Percentiles rank a stretch among this genome's conserved stretches.
Evolutionary conservation across 345 rosid genomes (phyloP).

Genomic region (Angophora floribunda): DNA sequence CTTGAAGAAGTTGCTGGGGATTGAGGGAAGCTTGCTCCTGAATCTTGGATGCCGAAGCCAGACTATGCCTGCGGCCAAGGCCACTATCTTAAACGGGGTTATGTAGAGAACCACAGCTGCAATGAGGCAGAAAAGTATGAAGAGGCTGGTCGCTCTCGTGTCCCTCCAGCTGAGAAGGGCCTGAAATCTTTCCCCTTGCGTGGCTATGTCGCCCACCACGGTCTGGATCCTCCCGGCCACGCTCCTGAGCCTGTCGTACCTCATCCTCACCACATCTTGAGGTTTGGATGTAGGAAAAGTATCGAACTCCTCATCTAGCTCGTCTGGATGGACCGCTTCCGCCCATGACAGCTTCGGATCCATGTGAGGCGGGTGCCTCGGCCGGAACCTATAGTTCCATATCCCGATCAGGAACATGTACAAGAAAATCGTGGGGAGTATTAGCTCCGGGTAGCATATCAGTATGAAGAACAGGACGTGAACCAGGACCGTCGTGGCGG

Average conservation of each 20-base stretch:
- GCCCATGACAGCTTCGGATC: constrained; percentile 84
- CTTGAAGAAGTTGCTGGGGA: constrained; percentile 81
- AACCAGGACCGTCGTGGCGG: constrained; percentile 52
- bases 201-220: constrained; percentile 78
- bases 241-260: constrained; percentile 77
- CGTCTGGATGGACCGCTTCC: constrained; percentile 70
- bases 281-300: constrained; percentile 65
- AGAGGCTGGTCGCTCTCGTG: constrained; percentile 72
- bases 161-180: constrained; percentile 75
- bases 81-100: constrained; percentile 61
- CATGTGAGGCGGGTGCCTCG: constrained; percentile 72
- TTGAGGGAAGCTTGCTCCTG: constrained; percentile 79
- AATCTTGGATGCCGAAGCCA: constrained; percentile 82
- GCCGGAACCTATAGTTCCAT: constrained; percentile 64
- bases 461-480: constrained; percentile 64
- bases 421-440: constrained; percentile 67
- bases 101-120: constrained; percentile 59
- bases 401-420: constrained; percentile 82
- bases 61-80: constrained; percentile 47
- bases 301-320: constrained; percentile 79
- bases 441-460: constrained; percentile 73
- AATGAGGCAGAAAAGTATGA: constrained; percentile 52
- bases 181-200: constrained; percentile 78
- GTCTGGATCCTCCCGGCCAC: constrained; percentile 82
- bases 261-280: constrained; percentile 64